Conservation (phyloP, 768 basidiomycete species). For the Termitomyces sp. region DNA sequence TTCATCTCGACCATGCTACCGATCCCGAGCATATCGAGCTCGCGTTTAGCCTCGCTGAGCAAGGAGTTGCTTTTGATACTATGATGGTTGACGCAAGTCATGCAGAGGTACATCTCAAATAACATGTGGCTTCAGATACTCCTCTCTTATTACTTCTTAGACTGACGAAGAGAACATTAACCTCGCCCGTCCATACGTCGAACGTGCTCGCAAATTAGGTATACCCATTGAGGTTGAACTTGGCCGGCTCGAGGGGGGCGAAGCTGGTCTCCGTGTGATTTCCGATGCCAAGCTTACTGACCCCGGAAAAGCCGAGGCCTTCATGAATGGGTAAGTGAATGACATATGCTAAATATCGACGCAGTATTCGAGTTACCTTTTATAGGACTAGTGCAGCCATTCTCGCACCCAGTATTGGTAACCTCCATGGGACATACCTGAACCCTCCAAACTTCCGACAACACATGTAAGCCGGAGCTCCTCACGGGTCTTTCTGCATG, state of each 20-base stretch:
- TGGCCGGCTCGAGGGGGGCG: conserved; percentile 43
- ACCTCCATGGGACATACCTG: conserved; percentile 41
- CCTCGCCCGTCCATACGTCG: conserved; percentile 38
- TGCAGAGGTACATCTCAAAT: conserved; percentile 28
- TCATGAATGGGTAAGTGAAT: conserved; percentile 32
- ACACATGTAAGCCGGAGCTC: conserved; percentile 29
- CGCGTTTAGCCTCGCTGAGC: conserved; percentile 37
- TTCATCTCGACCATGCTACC: conserved; percentile 45
- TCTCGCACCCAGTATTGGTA: conserved; percentile 44
- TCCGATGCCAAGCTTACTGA: conserved; percentile 44
- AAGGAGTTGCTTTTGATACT: conserved; percentile 42
- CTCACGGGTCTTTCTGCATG: neutral
- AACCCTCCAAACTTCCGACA: conserved; percentile 41
- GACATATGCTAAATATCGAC: neutral
- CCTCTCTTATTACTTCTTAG: conserved; percentile 21
- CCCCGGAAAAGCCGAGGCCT: conserved; percentile 34
- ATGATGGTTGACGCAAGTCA: conserved; percentile 50
- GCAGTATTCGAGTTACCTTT: neutral
- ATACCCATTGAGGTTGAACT: conserved; percentile 44
- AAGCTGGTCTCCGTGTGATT: conserved; percentile 42
- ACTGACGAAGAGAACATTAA: conserved; percentile 43
- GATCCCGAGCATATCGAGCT: conserved; percentile 41
- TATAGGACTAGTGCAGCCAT: conserved; percentile 38
- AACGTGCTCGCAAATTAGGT: conserved; percentile 33
- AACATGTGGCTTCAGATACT: too few species aligned